phyloP scores from a whole-genome alignment of 805 yeast species.

The Saccharomycopsis olivae region DNA sequence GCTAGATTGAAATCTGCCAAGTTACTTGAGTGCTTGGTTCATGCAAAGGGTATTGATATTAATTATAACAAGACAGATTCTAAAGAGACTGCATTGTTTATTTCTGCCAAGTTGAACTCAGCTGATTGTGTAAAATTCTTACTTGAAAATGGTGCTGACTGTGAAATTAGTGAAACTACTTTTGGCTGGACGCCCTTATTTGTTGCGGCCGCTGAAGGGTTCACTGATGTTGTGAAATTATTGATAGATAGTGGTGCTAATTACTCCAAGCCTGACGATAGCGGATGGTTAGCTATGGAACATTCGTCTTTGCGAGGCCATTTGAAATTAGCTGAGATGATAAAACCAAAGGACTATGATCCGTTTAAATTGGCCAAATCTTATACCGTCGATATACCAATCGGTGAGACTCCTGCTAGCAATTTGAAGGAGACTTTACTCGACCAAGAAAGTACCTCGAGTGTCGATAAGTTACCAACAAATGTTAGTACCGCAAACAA shows the following conservation, averaged over 20 bases:
- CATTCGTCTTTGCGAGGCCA: slow-evolving; percentile 91
- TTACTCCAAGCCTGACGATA: slow-evolving; percentile 52
- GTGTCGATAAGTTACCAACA: slow-evolving; percentile 20
- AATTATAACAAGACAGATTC: slow-evolving; percentile 50
- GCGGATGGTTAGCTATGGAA: slow-evolving; percentile 98
- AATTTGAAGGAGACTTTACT: neutral
- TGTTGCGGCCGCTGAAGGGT: slow-evolving; percentile 84
- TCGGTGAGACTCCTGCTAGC: neutral
- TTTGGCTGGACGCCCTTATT: slow-evolving; percentile 96
- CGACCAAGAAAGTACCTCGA: slow-evolving; percentile 16
- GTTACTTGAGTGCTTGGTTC: slow-evolving; percentile 43
- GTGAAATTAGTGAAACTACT: slow-evolving; percentile 64
- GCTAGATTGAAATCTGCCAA: slow-evolving; percentile 48
- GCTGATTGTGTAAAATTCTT: slow-evolving; percentile 42
- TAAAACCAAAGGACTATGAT: slow-evolving; percentile 40
- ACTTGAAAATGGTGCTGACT: slow-evolving; percentile 50
- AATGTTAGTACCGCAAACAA: neutral
- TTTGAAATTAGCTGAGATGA: slow-evolving; percentile 50
- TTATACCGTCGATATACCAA: slow-evolving; percentile 10
- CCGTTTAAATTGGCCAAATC: slow-evolving; percentile 20
- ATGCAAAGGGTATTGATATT: slow-evolving; percentile 49
- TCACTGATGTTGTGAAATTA: slow-evolving; percentile 39
- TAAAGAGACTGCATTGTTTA: slow-evolving; percentile 74
- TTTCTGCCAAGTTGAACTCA: slow-evolving; percentile 60
- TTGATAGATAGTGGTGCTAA: slow-evolving; percentile 46